Evolutionary conservation across 2,329 filamentous ascomycete genomes (phyloP), one percentile per base, ranked within the genome.

Genomic region (Paramyrothecium roridum): DNA sequence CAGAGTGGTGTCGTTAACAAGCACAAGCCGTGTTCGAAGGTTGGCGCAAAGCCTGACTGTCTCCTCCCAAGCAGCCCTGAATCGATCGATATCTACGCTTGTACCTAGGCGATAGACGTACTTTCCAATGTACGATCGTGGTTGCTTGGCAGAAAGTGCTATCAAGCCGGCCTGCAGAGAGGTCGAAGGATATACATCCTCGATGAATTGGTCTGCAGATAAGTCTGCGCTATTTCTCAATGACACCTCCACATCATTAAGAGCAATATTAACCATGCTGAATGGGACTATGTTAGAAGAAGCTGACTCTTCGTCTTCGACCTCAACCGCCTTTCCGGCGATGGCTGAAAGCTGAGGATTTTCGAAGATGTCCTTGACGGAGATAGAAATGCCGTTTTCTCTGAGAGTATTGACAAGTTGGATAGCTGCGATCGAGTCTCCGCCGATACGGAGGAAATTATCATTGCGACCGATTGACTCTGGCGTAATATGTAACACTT

Each of bases 391-490:
- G 11, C 67, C 68, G 8, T 61, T 59, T 2, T 61, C 65, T 52
- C 71, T 67, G 3, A 74, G 73, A 26, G 67, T 65, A 3, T 75
- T 68, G 1, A 77, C 74, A 2, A 79, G 64, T 52, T 69, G 72
- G 75, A 80, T 79, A 1, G 77, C 76, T 11, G 69, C 67, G 11
- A 80, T 67, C 0, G 77, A 80, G 63, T 80, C 76, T 3, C 77
- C 76, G 2, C 76, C 76, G 3, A 76, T 65, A 0, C 65, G 67
- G 58, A 78, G 71, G 66, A 78, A 78, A 63, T 68, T 71, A 58
- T 73, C 71, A 2, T 68, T 58, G 1, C 66, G 60, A 1, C 66
- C 60, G 26, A 74, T 58, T 7, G 69, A 63, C n/a, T 53, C 30
- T 10, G 63, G 52, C 11, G 69, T 65, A 1, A 63, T 55, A 12